Base-by-base conservation (phyloP, 495 filamentous ascomycete genomes). In the Talaromyces stipitatus region DNA sequence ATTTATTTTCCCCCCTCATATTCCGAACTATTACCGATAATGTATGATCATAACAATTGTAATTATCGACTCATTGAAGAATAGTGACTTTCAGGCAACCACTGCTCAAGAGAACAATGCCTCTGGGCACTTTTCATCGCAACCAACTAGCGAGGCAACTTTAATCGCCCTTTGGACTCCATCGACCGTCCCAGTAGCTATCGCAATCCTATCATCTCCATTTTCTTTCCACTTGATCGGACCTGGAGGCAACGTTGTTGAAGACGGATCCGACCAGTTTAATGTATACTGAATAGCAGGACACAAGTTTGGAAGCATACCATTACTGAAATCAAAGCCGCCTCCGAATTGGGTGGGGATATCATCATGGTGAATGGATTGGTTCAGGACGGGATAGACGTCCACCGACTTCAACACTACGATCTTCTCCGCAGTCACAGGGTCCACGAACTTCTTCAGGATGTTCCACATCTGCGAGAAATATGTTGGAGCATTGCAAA, bases 401-500 rank as follows among this genome's bases (percentile, higher is more conserved):
- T 68, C 64, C 2, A 24, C 11, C 1, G 32, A 50, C 1, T 12
- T 36, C 16, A 70, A 23, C 14, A 70, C 48, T 2, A 54, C 56
- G 2, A 72, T 56, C 24, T 72, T 72, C 0, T 57, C 61, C 12
- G 66, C 68, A 1, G 69, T 70, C 22, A 58, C 29, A 3, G 64
- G 64, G 29, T 70, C 63, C 12, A 72, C 58, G 46, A 60, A 66
- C 10, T 47, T 43, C 52, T 69, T 69, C 7, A 70, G 3, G 20
- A 64, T 48, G 10, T 54, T 62, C 69, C 69, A 70, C 11, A 70
- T 55, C 1, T 33, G 60, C 4, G 59, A 11, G 38, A 70, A 66
- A 32, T 64, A 69, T 2, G 62, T 55, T 1, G 69, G 64, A 5
- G 60, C 59, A 36, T 70, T 70, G 51, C 69, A 68, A 9, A 66